These are phyloP conservation scores for Podosphaera fusca DNA, from an alignment of 2,329 filamentous ascomycete genomes.

Conservation along the genomic window DNA sequence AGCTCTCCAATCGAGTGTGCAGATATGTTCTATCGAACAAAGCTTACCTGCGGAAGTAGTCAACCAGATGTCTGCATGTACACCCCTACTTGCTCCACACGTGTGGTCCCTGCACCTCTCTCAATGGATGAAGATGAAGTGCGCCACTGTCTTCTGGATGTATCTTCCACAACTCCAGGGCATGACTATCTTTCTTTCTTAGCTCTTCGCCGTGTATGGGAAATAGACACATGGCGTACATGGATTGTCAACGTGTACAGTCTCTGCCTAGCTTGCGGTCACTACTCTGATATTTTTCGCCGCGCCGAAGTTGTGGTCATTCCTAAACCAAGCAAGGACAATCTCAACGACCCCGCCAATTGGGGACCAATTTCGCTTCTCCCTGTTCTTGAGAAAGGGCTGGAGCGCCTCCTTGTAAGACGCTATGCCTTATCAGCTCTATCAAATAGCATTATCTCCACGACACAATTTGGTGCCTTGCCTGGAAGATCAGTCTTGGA, in stretches of 20 bases:
- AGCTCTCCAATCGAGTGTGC: neutral
- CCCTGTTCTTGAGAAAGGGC: neutral
- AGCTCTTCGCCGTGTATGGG: too few species aligned
- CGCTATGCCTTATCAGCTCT: neutral
- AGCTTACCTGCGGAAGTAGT: neutral
- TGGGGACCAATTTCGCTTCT: neutral
- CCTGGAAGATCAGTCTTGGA: neutral
- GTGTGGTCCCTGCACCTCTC: neutral
- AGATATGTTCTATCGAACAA: neutral
- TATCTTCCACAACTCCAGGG: too few species aligned
- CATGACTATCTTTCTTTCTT: too few species aligned
- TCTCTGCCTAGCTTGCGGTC: neutral
- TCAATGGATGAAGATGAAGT: neutral
- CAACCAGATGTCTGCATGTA: too few species aligned
- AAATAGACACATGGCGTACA: neutral
- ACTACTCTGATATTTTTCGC: neutral
- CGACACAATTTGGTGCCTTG: neutral
- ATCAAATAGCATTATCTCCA: neutral
- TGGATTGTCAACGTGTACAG: neutral
- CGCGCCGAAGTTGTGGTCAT: neutral
- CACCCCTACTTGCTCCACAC: neutral
- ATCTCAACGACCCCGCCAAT: too few species aligned
- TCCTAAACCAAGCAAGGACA: too few species aligned
- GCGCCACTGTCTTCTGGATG: too few species aligned
- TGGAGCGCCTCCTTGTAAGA: neutral